phyloP scores from a whole-genome alignment of 305 asterid genomes.

The Fraxinus dipetala region DNA sequence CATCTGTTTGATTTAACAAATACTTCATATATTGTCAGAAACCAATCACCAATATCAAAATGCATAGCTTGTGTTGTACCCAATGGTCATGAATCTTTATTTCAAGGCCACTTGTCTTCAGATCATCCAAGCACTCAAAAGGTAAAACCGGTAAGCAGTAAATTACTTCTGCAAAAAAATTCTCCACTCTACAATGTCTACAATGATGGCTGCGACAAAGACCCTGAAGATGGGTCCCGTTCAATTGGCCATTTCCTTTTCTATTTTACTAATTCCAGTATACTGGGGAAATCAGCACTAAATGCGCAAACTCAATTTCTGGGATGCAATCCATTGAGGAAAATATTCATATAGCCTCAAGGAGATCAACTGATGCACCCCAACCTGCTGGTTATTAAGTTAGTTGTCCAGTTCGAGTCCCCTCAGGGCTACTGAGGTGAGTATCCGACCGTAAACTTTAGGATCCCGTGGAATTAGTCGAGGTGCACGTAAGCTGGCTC shows the following conservation, averaged over 20 bases:
- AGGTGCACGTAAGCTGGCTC: no score
- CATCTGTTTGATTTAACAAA: background rate
- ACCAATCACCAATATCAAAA: background rate
- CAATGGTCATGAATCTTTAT: background rate
- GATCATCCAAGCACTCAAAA: background rate
- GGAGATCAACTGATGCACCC: background rate
- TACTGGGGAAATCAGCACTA: background rate
- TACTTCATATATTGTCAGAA: background rate
- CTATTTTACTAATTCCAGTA: background rate
- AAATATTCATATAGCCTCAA: background rate
- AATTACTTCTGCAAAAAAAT: background rate
- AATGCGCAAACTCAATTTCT: background rate
- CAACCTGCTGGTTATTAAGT: background rate
- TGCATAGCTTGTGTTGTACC: background rate
- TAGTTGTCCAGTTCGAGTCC: background rate
- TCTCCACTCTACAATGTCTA: background rate
- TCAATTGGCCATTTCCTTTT: background rate
- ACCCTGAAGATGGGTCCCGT: background rate
- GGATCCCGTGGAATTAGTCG: no score
- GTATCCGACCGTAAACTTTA: no score
- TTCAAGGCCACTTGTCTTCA: background rate
- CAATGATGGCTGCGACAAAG: background rate
- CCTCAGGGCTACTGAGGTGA: no score
- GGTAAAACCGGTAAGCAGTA: background rate
- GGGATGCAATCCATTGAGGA: background rate